Conservation (phyloP, 345 rosid species). For the Eutrema yunnanense region DNA sequence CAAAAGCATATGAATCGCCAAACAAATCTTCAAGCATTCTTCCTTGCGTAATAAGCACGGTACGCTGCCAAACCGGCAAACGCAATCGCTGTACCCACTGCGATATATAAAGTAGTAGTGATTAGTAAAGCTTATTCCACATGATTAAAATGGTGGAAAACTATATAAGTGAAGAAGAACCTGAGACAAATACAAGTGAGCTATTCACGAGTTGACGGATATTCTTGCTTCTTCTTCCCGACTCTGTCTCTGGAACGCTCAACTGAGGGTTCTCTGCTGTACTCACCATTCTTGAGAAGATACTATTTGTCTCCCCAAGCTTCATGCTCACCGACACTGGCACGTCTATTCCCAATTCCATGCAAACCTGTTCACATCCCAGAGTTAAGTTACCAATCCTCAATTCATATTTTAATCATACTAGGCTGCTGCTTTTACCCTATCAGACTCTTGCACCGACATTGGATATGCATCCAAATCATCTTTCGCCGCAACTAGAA, state of each 20-base stretch:
- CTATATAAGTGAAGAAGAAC: slow-evolving; percentile 7
- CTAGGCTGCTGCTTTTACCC: slow-evolving; percentile 23
- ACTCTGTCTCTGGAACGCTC: slow-evolving; percentile 70
- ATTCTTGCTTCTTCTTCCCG: slow-evolving; percentile 53
- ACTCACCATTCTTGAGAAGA: slow-evolving; percentile 47
- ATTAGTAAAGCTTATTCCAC: too few species aligned
- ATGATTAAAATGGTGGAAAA: too few species aligned
- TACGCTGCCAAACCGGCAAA: slow-evolving; percentile 58
- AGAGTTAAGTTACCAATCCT: neutral
- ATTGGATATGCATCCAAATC: slow-evolving; percentile 58
- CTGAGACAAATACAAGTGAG: slow-evolving; percentile 70
- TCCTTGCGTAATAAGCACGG: slow-evolving; percentile 60
- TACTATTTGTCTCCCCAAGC: slow-evolving; percentile 41
- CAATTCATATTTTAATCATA: too few species aligned
- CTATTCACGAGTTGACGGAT: slow-evolving; percentile 49
- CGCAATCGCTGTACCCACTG: slow-evolving; percentile 62
- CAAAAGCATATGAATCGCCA: too few species aligned
- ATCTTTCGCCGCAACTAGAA: slow-evolving; percentile 72
- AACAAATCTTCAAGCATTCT: slow-evolving; percentile 33
- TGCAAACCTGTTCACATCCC: slow-evolving; percentile 43
- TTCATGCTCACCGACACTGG: slow-evolving; percentile 53
- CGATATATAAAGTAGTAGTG: neutral
- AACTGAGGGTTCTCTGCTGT: slow-evolving; percentile 67
- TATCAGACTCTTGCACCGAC: slow-evolving; percentile 54
- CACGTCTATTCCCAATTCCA: slow-evolving; percentile 62